Percentiles rank a stretch among this genome's conserved stretches.
These are phyloP conservation scores for Capsicum rhomboideum DNA, from an alignment of 257 asterid genomes.

Conservation along the genomic window DNA sequence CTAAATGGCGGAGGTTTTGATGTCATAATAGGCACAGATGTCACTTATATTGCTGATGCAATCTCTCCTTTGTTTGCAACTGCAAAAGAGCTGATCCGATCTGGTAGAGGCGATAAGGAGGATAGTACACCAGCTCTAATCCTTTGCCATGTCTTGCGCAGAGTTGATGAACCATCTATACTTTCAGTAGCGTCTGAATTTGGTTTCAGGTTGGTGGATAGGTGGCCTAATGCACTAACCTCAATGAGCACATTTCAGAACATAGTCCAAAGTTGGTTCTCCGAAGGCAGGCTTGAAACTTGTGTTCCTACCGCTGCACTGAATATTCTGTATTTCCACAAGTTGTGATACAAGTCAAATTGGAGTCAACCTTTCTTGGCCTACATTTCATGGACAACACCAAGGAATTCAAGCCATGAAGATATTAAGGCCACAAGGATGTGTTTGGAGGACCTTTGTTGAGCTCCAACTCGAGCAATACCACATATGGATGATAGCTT, in stretches of 20 bases:
- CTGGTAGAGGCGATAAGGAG: neutral
- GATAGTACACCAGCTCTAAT: slow-evolving; percentile 39
- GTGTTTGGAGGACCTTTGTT: too few species aligned
- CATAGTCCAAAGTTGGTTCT: slow-evolving; percentile 44
- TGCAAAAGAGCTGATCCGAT: slow-evolving; percentile 52
- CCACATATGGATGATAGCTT: too few species aligned
- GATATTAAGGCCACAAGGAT: too few species aligned
- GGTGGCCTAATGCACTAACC: slow-evolving; percentile 41
- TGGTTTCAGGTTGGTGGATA: slow-evolving; percentile 56
- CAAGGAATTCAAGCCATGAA: too few species aligned
- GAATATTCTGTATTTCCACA: slow-evolving; percentile 58
- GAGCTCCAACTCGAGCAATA: too few species aligned
- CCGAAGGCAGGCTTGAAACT: slow-evolving; percentile 14
- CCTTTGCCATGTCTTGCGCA: slow-evolving; percentile 71
- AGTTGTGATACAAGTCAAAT: too few species aligned
- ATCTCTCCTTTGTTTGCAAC: slow-evolving; percentile 67
- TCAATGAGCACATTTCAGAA: slow-evolving; percentile 14
- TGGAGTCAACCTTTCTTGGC: too few species aligned
- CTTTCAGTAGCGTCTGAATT: slow-evolving; percentile 48
- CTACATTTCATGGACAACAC: too few species aligned
- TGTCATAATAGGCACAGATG: slow-evolving; percentile 80
- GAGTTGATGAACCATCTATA: slow-evolving; percentile 75
- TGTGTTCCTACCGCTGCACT: slow-evolving; percentile 47
- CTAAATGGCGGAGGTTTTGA: slow-evolving; percentile 57
- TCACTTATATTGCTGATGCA: slow-evolving; percentile 57